A percentile compares a stretch with the other conserved stretches of the same genome.
Evolutionary conservation across 257 asterid species (phyloP).

Genomic region (Lavandula angustifolia): DNA sequence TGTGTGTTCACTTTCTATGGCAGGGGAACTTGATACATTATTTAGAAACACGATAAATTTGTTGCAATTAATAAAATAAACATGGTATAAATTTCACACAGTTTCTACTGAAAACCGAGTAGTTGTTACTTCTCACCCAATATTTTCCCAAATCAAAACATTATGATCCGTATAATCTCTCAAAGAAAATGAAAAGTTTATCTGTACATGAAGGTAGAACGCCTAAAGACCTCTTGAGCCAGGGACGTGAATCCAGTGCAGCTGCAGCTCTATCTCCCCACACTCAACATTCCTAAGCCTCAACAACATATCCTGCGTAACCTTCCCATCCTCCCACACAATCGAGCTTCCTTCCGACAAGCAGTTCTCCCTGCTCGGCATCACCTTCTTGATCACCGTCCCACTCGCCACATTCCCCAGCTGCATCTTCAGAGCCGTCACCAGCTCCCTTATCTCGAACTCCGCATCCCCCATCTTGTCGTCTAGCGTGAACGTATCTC

Average conservation of each 20-base stretch:
- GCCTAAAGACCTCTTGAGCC: conserved; percentile 42
- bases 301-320: conserved; percentile 54
- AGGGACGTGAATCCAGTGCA: conserved; percentile 74
- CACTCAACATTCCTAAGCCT: conserved; percentile 70
- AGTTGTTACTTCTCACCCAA: no score
- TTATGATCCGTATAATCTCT: no score
- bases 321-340: conserved; percentile 50
- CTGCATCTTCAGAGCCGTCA: conserved; percentile 45
- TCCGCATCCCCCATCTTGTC: conserved; percentile 93
- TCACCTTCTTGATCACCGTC: conserved; percentile 49
- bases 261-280: conserved; percentile 61
- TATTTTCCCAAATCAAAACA: no score
- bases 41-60: no score
- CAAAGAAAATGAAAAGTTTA: no score
- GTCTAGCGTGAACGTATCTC: conserved; percentile 55
- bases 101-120: no score
- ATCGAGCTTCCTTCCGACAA: conserved; percentile 61
- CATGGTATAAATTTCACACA: no score
- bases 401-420: conserved; percentile 46
- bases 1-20: no score
- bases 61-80: no score
- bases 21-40: no score
- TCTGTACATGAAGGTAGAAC: no score
- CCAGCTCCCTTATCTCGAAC: conserved; percentile 45
- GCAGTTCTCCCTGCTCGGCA: conserved; percentile 59